Conservation (phyloP, 2,329 filamentous ascomycete genomes). For the Aspergillus sp. region DNA sequence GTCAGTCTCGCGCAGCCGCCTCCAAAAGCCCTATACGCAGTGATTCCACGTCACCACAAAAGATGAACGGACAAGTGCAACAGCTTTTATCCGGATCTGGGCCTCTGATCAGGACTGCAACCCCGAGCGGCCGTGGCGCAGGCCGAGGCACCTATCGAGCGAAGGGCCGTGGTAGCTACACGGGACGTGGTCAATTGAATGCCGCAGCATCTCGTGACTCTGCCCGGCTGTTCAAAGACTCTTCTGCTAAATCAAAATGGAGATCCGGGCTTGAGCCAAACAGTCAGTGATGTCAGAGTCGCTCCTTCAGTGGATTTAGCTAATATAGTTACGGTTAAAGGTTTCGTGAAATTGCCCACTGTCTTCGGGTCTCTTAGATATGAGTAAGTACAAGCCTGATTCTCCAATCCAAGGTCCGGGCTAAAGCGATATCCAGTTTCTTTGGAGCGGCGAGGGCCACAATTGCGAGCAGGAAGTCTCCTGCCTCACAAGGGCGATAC, state of each 20-base stretch:
- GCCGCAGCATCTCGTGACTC: constrained; percentile 2
- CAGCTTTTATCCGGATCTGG: neutral
- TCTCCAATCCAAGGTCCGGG: too few relatives aligned
- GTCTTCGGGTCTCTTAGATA: constrained; percentile 15
- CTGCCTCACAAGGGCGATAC: constrained; percentile 6
- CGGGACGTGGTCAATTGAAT: constrained; percentile 1
- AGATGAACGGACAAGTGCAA: neutral
- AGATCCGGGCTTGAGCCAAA: constrained; percentile 11
- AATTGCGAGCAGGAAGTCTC: constrained; percentile 1
- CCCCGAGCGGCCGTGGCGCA: neutral
- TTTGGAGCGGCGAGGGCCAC: constrained; percentile 11
- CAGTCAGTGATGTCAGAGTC: constrained; percentile 8
- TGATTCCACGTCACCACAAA: neutral
- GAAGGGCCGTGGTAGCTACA: constrained; percentile 7
- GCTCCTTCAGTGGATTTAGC: neutral
- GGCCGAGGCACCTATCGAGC: constrained; percentile 1
- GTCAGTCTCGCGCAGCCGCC: neutral
- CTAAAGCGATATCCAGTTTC: constrained; percentile 9
- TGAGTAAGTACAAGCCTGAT: constrained; percentile 11
- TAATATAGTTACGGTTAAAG: constrained; percentile 2
- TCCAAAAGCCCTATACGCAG: neutral
- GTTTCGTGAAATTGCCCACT: constrained; percentile 9
- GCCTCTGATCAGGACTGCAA: neutral
- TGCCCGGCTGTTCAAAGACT: constrained; percentile 12
- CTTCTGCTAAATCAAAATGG: constrained; percentile 19